Evolutionary conservation across 106 monocot species (phyloP), one percentile per base, ranked within the genome.

Genomic region (Agapanthus africanus): DNA sequence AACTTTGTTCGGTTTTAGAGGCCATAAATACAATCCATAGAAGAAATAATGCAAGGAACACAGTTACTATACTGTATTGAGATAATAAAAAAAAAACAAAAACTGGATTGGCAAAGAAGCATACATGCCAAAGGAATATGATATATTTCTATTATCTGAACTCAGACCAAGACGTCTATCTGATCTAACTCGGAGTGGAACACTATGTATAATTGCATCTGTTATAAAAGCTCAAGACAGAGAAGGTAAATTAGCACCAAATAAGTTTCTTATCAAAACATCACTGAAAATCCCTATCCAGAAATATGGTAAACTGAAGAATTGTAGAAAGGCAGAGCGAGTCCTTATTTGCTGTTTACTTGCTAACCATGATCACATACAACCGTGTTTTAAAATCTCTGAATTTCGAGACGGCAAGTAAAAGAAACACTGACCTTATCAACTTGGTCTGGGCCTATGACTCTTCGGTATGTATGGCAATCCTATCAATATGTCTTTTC

Each of bases 301-400:
- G 35, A 62, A 35, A 11, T 66, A 66, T 42, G 22, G 2, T 9
- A 38, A 63, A 38, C 19, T 11, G 4, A 13, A 5, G 56, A 1
- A 56, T 16, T 8, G 56, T 8, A 25, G 10, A 10, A 10, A 9
- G 16, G 42, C 22, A 41, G 13, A 15, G 39, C 7, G 27, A 66
- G 21, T 30, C 66, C 5, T 15, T 66, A 27, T 66, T 26, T 66
- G 66, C 66, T 11, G 33, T 71, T 32, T 71, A 21, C 36, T 38
- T 87, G 26, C 8, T 74, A 26, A 83, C 76, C 46, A 61, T 74
- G 47, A 74, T 60, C 27, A 67, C 79, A 4, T 77, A 71, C 16
- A 60, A 33, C 28, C 82, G 87, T 11, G 77, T 83, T 18, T 87
- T 79, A 80, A 70, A 37, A 26, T 73, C 81, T 0, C 27, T 87